phyloP scores from a whole-genome alignment of 106 monocot genomes.

The Gastrodia elata region DNA sequence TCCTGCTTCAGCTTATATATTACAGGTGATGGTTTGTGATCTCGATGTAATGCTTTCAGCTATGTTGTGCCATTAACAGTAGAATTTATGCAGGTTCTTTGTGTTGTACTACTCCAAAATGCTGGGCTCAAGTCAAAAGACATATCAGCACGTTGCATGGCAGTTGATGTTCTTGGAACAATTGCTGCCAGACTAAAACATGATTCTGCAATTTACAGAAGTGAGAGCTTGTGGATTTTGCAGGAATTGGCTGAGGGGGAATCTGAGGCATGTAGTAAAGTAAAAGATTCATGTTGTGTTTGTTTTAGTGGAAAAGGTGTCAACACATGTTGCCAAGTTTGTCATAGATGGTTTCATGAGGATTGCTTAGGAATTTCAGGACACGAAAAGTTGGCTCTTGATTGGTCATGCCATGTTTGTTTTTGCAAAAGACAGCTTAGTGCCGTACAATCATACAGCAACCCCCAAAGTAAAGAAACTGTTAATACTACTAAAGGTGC shows the following conservation, averaged over 20 bases:
- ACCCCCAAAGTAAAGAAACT: constrained; percentile 37
- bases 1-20: constrained; percentile 84
- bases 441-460: constrained; percentile 52
- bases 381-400: constrained; percentile 40
- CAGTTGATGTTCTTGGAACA: constrained; percentile 88
- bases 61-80: constrained; percentile 10
- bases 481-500: constrained; percentile 19
- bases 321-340: constrained; percentile 49
- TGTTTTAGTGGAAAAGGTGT: constrained; percentile 62
- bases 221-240: constrained; percentile 74
- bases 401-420: constrained; percentile 89
- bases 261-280: constrained; percentile 11
- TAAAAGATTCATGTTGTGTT: constrained; percentile 44
- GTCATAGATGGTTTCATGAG: constrained; percentile 76
- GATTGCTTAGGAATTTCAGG: constrained; percentile 70
- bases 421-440: constrained; percentile 61
- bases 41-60: neutral
- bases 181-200: constrained; percentile 80
- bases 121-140: constrained; percentile 95
- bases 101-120: constrained; percentile 89
- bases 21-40: constrained; percentile 59
- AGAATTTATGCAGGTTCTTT: constrained; percentile 59
- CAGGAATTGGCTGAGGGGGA: constrained; percentile 37
- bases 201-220: constrained; percentile 54
- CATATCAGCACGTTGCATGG: constrained; percentile 62